Base-by-base conservation (phyloP, 306 rosid species). In the Fagus crenata region DNA sequence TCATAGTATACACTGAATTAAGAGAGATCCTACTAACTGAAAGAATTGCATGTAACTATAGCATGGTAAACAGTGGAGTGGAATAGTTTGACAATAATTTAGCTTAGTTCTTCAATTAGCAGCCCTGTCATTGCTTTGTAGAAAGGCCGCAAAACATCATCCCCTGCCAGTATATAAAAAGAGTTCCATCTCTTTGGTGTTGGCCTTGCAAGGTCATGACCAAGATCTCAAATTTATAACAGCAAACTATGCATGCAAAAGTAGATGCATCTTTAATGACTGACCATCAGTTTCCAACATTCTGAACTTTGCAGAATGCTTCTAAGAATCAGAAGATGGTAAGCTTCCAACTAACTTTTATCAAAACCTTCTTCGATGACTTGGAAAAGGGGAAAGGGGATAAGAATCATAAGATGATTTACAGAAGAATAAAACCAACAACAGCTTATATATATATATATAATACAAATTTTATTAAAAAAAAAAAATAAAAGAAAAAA, bases 261-360 rank as follows among this genome's bases (percentile, higher is more conserved):
- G 39, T 39, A 18, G 40, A 28, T n/a, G n/a, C 7, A 65, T 36
- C 74, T 63, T 58, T 14, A 28, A 46, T 33, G 40, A 11, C 60
- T 4, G 9, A 6, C 71, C n/a, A 7, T 35, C 7, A 11, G 35
- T 69, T 61, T 60, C 22, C 14, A 58, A 41, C 37, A 55, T 65
- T 13, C 79, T 14, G 54, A 6, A 59, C 67, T 63, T 49, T 17
- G 54, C 53, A 71, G 41, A 71, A 61, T 7, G 69, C 59, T 31
- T 28, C 60, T 17, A 5, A 35, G 67, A 67, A 41, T 18, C 70
- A 37, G 6, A 70, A n/a, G 54, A 18, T 0, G 58, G 37, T 54
- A 54, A 46, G 6, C 15, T 36, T 59, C 53, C 42, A 15, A 7
- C 22, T 17, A 56, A 37, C 65, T 46, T 53, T 37, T 37, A 7